Conservation (phyloP, 139 green algal species). For the Astrephomene gubernaculifera region DNA sequence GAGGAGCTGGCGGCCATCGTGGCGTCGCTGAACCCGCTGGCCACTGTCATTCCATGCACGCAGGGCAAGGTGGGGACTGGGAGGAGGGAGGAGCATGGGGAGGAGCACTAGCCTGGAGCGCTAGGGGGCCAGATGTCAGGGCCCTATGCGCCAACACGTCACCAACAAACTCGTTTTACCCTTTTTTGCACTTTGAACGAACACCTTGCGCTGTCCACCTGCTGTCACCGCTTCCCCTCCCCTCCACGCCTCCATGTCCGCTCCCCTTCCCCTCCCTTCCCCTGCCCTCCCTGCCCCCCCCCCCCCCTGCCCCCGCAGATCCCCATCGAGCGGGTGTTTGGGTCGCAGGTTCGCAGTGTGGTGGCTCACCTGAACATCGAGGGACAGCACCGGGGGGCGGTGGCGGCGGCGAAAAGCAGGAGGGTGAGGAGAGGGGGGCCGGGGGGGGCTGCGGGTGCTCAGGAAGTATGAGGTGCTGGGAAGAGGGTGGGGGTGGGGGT, state of each 20-base stretch:
- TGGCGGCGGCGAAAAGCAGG: constrained; percentile 70
- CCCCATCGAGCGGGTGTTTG: constrained; percentile 80
- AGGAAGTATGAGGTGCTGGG: too few relatives aligned
- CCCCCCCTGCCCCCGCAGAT: constrained; percentile 38
- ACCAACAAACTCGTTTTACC: too few relatives aligned
- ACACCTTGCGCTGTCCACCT: too few relatives aligned
- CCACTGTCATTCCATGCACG: constrained; percentile 74
- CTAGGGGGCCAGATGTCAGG: too few relatives aligned
- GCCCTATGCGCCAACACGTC: too few relatives aligned
- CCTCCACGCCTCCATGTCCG: too few relatives aligned
- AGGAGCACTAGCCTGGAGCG: not conserved
- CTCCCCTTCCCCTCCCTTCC: too few relatives aligned
- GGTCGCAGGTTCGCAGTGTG: constrained; percentile 55
- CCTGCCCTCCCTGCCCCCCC: not conserved
- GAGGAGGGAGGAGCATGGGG: not conserved
- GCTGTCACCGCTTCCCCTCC: too few relatives aligned
- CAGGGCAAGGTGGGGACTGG: constrained; percentile 65
- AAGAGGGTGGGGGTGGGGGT: too few relatives aligned
- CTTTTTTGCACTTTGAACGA: too few relatives aligned
- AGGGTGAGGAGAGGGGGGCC: not conserved
- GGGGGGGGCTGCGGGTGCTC: too few relatives aligned
- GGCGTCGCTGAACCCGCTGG: constrained; percentile 86
- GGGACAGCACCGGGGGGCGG: constrained; percentile 87
- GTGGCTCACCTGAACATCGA: constrained; percentile 89
- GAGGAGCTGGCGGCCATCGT: constrained; percentile 79